These are phyloP conservation scores for Colletotrichum noveboracense DNA, from an alignment of 2,329 filamentous ascomycete species.

Conservation along the genomic window DNA sequence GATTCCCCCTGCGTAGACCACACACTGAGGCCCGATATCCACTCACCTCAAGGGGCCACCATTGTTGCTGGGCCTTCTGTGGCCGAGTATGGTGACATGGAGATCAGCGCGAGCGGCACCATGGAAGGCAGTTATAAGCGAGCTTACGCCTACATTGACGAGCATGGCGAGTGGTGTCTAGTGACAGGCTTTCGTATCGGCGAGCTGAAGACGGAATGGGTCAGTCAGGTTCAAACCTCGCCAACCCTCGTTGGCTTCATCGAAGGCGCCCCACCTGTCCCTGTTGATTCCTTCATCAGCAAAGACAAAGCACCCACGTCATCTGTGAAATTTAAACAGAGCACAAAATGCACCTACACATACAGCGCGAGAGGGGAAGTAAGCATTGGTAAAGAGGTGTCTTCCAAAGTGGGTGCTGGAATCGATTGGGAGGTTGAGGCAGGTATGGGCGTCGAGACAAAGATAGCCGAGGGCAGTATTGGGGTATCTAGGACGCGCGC, in stretches of 20 bases:
- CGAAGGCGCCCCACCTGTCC: not conserved
- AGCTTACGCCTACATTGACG: not conserved
- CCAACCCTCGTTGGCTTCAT: not conserved
- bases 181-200: not conserved
- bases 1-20: not conserved
- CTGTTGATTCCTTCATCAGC: not conserved
- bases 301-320: not conserved
- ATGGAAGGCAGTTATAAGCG: not conserved
- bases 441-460: not conserved
- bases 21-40: not conserved
- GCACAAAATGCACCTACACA: not conserved
- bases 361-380: not conserved
- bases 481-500: not conserved
- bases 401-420: not conserved
- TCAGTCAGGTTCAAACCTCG: not conserved
- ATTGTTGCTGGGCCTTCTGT: not conserved
- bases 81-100: not conserved
- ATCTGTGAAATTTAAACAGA: not conserved
- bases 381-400: not conserved
- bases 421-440: not conserved
- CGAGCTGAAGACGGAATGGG: not conserved
- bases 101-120: not conserved
- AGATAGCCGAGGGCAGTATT: not conserved
- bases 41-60: not conserved
- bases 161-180: not conserved